A percentile compares a stretch with the other conserved stretches of the same genome.
Conservation (phyloP, 805 yeast genomes). For the Nakazawaea siamensis region DNA sequence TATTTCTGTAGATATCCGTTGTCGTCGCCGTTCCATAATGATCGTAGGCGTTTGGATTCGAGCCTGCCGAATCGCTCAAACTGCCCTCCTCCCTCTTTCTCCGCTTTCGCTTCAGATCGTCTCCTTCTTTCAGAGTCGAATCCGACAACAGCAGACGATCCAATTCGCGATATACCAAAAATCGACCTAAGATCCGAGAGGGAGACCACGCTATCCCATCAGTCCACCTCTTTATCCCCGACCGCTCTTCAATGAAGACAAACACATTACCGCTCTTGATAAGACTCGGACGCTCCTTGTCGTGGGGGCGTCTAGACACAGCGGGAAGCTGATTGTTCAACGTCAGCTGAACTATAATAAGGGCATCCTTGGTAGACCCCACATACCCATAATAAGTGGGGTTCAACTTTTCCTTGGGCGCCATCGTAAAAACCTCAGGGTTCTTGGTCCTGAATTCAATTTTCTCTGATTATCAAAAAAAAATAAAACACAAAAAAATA, state of each 20-base stretch:
- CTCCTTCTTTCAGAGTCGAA: slow-evolving; percentile 3
- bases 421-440: too few species aligned
- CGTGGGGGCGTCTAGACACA: slow-evolving; percentile 76
- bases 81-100: neutral
- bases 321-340: slow-evolving; percentile 49
- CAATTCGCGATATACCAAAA: slow-evolving; percentile 73
- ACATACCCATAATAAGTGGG: slow-evolving; percentile 75
- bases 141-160: slow-evolving; percentile 32
- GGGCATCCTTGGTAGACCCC: slow-evolving; percentile 76
- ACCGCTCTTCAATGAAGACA: slow-evolving; percentile 73
- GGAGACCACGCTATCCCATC: slow-evolving; percentile 96
- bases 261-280: slow-evolving; percentile 76
- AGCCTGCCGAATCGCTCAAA: neutral
- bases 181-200: slow-evolving; percentile 77
- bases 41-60: neutral
- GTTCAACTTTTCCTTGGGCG: slow-evolving; percentile 1
- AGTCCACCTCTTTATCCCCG: slow-evolving; percentile 91
- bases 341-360: slow-evolving; percentile 74
- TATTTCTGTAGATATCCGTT: neutral
- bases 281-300: slow-evolving; percentile 56
- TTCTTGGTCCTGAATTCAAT: too few species aligned
- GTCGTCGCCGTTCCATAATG: too few species aligned
- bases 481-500: too few species aligned
- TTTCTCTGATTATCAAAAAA: too few species aligned
- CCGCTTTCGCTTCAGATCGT: neutral